Conservation (phyloP, 1,284 basidiomycete genomes). For the Pseudomicrostroma phylloplanum region DNA sequence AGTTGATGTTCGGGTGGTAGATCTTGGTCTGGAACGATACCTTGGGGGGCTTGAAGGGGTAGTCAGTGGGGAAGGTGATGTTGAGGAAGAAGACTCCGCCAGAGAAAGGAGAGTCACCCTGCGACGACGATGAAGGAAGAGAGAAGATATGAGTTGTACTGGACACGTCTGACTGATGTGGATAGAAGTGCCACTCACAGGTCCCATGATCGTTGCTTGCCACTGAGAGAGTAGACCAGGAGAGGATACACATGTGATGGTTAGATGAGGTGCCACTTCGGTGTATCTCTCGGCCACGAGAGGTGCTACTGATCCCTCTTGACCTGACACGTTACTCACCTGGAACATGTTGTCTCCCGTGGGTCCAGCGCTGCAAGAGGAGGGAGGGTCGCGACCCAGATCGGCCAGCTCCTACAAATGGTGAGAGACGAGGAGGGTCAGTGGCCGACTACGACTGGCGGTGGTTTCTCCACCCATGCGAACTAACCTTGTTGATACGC, state of each 20-base stretch:
- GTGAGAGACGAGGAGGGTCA: neutral
- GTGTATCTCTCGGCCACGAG: no score
- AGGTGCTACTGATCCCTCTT: no score
- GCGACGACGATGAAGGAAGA: constrained; percentile 45
- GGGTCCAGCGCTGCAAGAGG: constrained; percentile 48
- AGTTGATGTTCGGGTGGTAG: constrained; percentile 95
- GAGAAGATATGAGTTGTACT: neutral
- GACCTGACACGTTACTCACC: constrained; percentile 12
- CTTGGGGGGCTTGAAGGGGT: constrained; percentile 71
- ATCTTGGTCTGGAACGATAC: constrained; percentile 93
- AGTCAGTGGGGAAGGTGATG: constrained; percentile 64
- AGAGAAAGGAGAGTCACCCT: constrained; percentile 86
- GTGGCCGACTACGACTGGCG: neutral
- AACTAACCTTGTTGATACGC: constrained; percentile 48
- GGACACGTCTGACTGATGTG: neutral
- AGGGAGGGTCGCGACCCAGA: constrained; percentile 49
- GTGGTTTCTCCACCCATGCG: neutral
- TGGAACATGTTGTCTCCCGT: constrained; percentile 52
- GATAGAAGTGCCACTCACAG: constrained; percentile 19
- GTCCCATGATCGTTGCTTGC: constrained; percentile 52
- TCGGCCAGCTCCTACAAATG: constrained; percentile 41
- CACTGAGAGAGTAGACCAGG: constrained; percentile 25
- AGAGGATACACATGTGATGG: neutral
- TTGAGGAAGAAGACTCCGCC: constrained; percentile 92
- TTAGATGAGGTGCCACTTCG: no score